Evolutionary conservation across 257 asterid genomes (phyloP), one percentile per base, ranked within the genome.

Genomic region (Knoxia roxburghii): DNA sequence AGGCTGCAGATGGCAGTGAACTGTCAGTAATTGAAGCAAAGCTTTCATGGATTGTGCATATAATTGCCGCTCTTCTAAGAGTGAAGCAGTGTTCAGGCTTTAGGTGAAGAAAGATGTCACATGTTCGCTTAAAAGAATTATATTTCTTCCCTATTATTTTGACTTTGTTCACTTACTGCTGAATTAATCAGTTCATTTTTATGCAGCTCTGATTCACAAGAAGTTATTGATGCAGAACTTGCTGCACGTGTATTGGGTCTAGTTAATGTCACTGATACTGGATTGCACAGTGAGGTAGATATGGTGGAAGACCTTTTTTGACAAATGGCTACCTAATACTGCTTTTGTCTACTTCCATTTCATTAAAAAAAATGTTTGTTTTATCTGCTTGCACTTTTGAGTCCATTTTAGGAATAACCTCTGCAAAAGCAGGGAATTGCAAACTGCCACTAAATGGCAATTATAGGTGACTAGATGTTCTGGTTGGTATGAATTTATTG

Each of bases 11-110:
- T 76, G 71, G 70, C 59, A 76, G 79, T 76, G 92, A 86, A 77
- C 89, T 88, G 69, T 80, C 95, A 17, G 75, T 87, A 46, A 80
- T 87, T 72, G 97, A 94, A 81, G 87, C 87, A 61, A 94, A 94
- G 81, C 97, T 90, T 73, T 90, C 97, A 74, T 94, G 99, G 99
- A 76, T 90, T 68, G 95, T 90, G 60, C 96, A 94, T 82, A 94
- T 94, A 78, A 74, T 94, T 79, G 97, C 99, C 72, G 85, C 97
- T 69, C 83, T 90, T 72, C 67, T 94, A 55, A 90, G 87, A 79
- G 70, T 77, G 69, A 94, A 84, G 83, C 97, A 86, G 81, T 80
- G 86, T 67, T 89, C 86, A 69, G 90, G 90, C 61, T 82, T 89
- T 89, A 90, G 95, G 99, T 88, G 68, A 65, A 40, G 41, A 17